These are phyloP conservation scores for Trichoderma brevicompactum DNA, from an alignment of 2,329 filamentous ascomycete species.

Conservation along the genomic window DNA sequence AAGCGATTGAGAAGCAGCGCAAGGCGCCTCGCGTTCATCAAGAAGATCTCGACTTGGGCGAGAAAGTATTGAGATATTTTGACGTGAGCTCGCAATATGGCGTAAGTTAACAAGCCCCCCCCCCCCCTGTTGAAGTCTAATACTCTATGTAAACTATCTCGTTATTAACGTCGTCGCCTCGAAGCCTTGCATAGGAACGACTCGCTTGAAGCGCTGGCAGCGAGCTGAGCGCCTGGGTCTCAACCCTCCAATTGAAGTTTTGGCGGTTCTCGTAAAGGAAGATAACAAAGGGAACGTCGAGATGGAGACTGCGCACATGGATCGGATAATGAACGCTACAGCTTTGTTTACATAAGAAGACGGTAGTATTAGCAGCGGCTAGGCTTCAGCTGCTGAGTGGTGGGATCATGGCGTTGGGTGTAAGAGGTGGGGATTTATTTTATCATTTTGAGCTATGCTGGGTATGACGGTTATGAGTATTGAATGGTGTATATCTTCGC, in stretches of 20 bases:
- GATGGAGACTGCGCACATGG: slow-evolving; percentile 73
- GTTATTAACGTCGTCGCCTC: neutral
- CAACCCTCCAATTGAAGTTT: slow-evolving; percentile 86
- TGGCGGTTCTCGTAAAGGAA: slow-evolving; percentile 80
- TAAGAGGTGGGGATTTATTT: neutral
- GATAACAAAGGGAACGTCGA: slow-evolving; percentile 59
- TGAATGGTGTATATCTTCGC: slow-evolving; percentile 8
- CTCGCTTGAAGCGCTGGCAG: slow-evolving; percentile 82
- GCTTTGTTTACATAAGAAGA: slow-evolving; percentile 45
- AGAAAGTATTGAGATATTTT: slow-evolving; percentile 90
- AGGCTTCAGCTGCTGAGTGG: slow-evolving; percentile 10
- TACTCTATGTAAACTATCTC: neutral
- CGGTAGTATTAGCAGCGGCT: neutral
- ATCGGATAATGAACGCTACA: slow-evolving; percentile 63
- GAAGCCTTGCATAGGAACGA: slow-evolving; percentile 86
- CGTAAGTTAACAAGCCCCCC: slow-evolving; percentile 58
- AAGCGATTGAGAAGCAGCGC: slow-evolving; percentile 68
- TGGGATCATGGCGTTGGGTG: slow-evolving; percentile 30
- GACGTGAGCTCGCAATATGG: slow-evolving; percentile 92
- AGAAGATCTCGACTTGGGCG: slow-evolving; percentile 68
- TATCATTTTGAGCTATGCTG: neutral
- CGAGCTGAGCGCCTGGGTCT: slow-evolving; percentile 81
- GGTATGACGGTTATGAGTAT: slow-evolving; percentile 4
- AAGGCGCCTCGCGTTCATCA: slow-evolving; percentile 77
- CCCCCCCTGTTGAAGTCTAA: neutral